phyloP scores from a whole-genome alignment of 345 rosid species.

The Pseudoturritis turrita region DNA sequence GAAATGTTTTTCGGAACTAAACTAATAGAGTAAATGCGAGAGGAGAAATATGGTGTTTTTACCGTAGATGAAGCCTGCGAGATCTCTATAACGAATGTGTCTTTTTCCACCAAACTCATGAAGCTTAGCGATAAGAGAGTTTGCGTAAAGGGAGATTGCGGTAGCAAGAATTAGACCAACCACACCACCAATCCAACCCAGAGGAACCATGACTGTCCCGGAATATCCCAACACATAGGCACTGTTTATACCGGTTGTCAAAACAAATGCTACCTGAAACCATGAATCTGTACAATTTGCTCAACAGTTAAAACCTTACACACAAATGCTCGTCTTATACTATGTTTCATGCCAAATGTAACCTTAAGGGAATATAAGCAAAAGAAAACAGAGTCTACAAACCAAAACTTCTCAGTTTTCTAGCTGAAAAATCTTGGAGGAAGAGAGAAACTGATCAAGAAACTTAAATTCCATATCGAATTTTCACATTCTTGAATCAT shows the following conservation, averaged over 20 bases:
- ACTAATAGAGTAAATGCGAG: not conserved
- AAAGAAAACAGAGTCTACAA: not conserved
- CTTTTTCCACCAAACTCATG: slow-evolving; percentile 84
- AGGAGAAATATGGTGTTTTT: not conserved
- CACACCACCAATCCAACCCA: slow-evolving; percentile 83
- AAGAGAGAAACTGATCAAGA: not conserved
- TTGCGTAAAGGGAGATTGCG: slow-evolving; percentile 69
- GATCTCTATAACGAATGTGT: slow-evolving; percentile 94
- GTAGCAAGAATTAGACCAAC: slow-evolving; percentile 71
- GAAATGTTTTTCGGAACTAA: not conserved
- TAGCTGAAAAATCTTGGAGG: not conserved
- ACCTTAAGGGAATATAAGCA: not conserved
- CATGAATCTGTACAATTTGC: slow-evolving; percentile 62
- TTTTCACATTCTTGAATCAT: not conserved
- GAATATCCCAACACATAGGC: slow-evolving; percentile 91
- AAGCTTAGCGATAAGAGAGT: slow-evolving; percentile 74
- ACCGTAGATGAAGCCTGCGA: slow-evolving; percentile 81
- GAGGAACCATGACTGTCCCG: slow-evolving; percentile 81
- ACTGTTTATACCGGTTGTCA: slow-evolving; percentile 84
- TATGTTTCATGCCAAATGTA: not conserved
- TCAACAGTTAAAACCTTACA: not conserved
- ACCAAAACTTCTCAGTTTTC: not conserved
- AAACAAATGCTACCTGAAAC: slow-evolving; percentile 73
- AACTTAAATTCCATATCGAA: not conserved
- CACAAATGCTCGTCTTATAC: not conserved